Percentiles rank a stretch among this genome's conserved stretches.
Conservation (phyloP, 2,329 filamentous ascomycete species). For the Dothidotthia symphoricarpi region DNA sequence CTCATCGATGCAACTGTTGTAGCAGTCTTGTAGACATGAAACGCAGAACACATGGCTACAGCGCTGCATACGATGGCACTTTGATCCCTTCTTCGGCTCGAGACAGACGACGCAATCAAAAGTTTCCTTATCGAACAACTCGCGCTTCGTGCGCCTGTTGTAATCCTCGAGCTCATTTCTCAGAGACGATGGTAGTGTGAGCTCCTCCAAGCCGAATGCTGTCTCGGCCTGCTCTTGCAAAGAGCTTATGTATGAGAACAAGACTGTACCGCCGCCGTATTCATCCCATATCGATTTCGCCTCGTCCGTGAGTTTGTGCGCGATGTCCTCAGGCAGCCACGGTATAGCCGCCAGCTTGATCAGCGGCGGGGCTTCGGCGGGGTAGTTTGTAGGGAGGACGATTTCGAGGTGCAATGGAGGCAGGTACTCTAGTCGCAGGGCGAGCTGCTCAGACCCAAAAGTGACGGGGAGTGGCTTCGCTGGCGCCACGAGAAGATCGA, state of each 20-base stretch:
- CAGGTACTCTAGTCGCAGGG: conserved; percentile 54
- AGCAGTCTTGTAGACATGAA: conserved; percentile 84
- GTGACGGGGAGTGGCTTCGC: conserved; percentile 47
- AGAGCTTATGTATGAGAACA: conserved; percentile 61
- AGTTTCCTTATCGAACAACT: conserved; percentile 76
- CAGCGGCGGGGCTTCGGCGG: conserved; percentile 51
- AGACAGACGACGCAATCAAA: conserved; percentile 88
- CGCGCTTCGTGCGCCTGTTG: conserved; percentile 70
- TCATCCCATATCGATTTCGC: conserved; percentile 59
- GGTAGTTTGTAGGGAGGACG: conserved; percentile 56
- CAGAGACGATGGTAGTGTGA: conserved; percentile 50
- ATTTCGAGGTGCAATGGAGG: conserved; percentile 57
- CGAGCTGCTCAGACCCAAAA: conserved; percentile 35
- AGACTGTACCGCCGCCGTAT: conserved; percentile 55
- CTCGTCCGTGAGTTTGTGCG: conserved; percentile 49
- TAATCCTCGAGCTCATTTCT: conserved; percentile 75
- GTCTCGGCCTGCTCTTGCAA: conserved; percentile 59
- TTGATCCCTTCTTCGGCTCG: conserved; percentile 83
- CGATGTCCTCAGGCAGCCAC: conserved; percentile 53
- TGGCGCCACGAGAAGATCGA: conserved; percentile 58
- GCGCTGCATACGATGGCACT: conserved; percentile 76
- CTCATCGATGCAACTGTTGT: conserved; percentile 81
- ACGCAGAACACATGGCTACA: conserved; percentile 92
- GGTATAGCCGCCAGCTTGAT: conserved; percentile 51
- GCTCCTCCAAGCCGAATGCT: conserved; percentile 52